phyloP scores from a whole-genome alignment of 352 stramenopile species.

The Aphanomyces cochlioides region DNA sequence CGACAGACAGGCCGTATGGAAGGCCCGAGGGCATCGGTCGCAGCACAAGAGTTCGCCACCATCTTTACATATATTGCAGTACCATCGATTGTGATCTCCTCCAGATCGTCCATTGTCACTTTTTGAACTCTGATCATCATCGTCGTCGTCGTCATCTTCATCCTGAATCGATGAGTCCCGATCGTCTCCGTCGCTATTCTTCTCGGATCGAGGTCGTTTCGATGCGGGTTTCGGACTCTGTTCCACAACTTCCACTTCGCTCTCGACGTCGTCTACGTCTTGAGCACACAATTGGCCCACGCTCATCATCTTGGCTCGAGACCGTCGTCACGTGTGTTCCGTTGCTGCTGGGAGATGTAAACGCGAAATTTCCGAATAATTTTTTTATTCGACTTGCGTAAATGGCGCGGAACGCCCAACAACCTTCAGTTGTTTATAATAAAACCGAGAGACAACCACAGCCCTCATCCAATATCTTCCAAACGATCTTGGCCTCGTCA shows the following conservation, averaged over 20 bases:
- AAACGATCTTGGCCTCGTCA: too few relatives aligned
- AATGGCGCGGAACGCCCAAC: background rate
- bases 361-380: slow-evolving; percentile 5
- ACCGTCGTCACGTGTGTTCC: background rate
- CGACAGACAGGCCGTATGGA: slow-evolving; percentile 88
- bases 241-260: slow-evolving; percentile 8
- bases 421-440: background rate
- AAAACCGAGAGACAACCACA: slow-evolving; percentile 3
- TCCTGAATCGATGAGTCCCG: slow-evolving; percentile 7
- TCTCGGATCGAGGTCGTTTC: background rate
- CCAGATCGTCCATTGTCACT: slow-evolving; percentile 18
- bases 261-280: slow-evolving; percentile 7
- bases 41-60: slow-evolving; percentile 88
- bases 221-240: slow-evolving; percentile 1
- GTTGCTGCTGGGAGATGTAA: background rate
- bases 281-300: slow-evolving; percentile 23
- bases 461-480: background rate
- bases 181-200: background rate
- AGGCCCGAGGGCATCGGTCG: slow-evolving; percentile 88
- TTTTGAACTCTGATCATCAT: slow-evolving; percentile 15
- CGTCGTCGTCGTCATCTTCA: slow-evolving; percentile 18
- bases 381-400: background rate
- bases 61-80: slow-evolving; percentile 89
- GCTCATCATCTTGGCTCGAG: slow-evolving; percentile 27
- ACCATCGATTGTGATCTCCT: slow-evolving; percentile 84